phyloP scores from a whole-genome alignment of 176 grass and related monocot genomes.

The Avena sativa region DNA sequence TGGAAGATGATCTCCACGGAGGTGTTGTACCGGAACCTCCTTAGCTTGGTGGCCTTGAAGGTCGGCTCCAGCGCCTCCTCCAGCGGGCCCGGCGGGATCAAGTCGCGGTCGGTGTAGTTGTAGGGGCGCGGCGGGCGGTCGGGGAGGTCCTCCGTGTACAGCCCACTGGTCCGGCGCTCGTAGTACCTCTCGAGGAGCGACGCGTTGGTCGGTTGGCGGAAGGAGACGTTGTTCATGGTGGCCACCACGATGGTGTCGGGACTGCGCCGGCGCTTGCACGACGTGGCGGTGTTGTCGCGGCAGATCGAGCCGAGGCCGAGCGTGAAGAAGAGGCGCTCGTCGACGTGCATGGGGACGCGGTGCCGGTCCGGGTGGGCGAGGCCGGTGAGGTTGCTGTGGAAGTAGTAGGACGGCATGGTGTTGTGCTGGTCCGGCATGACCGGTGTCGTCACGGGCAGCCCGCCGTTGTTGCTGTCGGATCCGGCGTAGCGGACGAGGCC shows the following conservation, averaged over 20 bases:
- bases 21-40: conserved; percentile 47
- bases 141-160: conserved; percentile 47
- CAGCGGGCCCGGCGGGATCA: neutral
- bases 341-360: conserved; percentile 26
- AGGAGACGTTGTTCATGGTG: conserved; percentile 75
- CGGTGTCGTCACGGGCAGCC: conserved; percentile 30
- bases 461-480: conserved; percentile 13
- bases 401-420: conserved; percentile 47
- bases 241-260: conserved; percentile 44
- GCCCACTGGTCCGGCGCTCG: neutral
- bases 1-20: conserved; percentile 40
- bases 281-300: neutral
- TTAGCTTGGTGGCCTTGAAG: conserved; percentile 50
- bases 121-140: conserved; percentile 38
- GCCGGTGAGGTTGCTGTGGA: conserved; percentile 31
- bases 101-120: conserved; percentile 51
- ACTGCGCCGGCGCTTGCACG: neutral
- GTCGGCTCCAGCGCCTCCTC: conserved; percentile 35
- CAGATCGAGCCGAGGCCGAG: conserved; percentile 39
- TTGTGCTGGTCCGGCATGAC: conserved; percentile 45
- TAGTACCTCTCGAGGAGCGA: conserved; percentile 60
- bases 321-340: conserved; percentile 45
- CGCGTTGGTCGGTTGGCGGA: conserved; percentile 21
- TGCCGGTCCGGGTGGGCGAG: neutral
- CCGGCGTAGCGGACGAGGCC: conserved; percentile 43